Evolutionary conservation across 768 basidiomycete species (phyloP).

Genomic region (Auriscalpium orientale): DNA sequence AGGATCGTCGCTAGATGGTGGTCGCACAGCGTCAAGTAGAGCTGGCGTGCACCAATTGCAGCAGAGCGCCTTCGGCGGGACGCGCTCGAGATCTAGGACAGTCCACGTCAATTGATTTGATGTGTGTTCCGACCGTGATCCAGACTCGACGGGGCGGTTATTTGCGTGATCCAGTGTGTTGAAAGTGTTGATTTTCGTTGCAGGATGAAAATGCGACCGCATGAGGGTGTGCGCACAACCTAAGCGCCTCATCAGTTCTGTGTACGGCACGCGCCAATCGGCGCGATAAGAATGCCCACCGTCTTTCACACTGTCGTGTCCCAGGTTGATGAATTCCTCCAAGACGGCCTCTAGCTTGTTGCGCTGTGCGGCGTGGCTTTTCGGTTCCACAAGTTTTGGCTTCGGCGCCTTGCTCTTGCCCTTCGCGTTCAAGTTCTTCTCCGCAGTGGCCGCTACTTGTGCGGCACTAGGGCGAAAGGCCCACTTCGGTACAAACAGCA

Average conservation of each 20-base stretch:
- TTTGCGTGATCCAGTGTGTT: background rate
- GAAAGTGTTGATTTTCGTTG: background rate
- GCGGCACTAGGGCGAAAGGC: background rate
- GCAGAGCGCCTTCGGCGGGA: background rate
- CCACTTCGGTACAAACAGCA: background rate
- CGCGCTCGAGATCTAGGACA: background rate
- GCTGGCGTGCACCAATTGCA: background rate
- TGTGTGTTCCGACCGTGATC: background rate
- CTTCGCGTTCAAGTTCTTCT: background rate
- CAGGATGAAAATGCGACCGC: background rate
- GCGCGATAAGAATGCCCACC: background rate
- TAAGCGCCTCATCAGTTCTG: background rate
- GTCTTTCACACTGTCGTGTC: background rate
- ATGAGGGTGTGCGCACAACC: background rate
- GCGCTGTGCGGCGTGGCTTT: background rate
- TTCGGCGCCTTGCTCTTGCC: background rate
- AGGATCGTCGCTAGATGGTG: background rate
- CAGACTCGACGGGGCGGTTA: background rate
- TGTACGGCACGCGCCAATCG: background rate
- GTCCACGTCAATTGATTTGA: background rate
- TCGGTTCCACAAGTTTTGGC: background rate
- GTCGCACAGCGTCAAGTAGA: background rate
- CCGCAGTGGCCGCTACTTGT: background rate
- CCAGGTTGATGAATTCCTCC: background rate
- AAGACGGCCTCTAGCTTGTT: background rate